Conservation (phyloP, 352 stramenopile genomes). For the Phytopythium delawarense region DNA sequence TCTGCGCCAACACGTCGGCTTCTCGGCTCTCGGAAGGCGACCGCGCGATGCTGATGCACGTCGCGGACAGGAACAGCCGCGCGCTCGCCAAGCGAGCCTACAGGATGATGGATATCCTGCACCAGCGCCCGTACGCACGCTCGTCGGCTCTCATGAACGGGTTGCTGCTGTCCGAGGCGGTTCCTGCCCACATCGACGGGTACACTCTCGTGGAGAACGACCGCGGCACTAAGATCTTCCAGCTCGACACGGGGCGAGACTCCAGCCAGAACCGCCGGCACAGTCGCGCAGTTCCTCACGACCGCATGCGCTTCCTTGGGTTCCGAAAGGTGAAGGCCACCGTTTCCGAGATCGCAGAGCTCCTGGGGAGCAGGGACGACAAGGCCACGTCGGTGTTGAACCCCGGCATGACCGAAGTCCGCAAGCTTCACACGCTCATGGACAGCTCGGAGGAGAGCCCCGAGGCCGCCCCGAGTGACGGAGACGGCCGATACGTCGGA, state of each 20-base stretch:
- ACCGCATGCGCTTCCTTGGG: conserved; percentile 8
- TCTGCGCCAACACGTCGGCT: neutral
- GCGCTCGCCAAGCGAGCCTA: neutral
- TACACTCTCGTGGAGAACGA: conserved; percentile 6
- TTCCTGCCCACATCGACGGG: neutral
- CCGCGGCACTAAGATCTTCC: conserved; percentile 4
- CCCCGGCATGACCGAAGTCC: conserved; percentile 11
- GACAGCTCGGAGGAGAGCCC: conserved; percentile 8
- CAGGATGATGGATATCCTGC: neutral
- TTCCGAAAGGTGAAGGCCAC: conserved; percentile 18
- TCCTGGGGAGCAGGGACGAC: conserved; percentile 15
- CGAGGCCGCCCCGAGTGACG: neutral
- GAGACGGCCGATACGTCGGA: conserved; percentile 18
- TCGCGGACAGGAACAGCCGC: conserved; percentile 1
- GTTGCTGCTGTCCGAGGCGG: neutral
- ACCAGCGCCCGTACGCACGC: neutral
- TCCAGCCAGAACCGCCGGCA: neutral
- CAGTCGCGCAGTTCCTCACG: neutral
- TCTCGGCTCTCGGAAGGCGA: conserved; percentile 2
- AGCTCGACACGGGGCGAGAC: neutral
- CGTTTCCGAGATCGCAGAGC: conserved; percentile 24
- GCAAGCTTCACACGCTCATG: conserved; percentile 18
- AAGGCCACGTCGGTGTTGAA: conserved; percentile 3
- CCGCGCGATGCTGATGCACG: neutral
- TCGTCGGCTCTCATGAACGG: neutral